These are phyloP conservation scores for Spathaspora boniae DNA, from an alignment of 805 yeast genomes.

Conservation along the genomic window DNA sequence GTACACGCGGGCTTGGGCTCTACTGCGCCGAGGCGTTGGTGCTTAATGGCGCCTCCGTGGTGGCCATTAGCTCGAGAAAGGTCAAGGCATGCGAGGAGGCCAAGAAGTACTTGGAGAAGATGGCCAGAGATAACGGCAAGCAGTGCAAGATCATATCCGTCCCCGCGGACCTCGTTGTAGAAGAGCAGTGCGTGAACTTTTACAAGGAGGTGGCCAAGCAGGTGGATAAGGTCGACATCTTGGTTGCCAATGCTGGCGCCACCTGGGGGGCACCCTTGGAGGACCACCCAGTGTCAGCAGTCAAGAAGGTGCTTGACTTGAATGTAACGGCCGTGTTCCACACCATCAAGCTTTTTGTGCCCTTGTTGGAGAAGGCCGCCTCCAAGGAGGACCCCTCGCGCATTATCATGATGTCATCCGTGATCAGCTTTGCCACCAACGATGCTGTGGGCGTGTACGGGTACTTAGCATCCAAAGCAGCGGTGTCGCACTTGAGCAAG, in stretches of 20 bases:
- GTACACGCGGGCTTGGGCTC: slow-evolving; percentile 72
- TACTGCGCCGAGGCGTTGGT: slow-evolving; percentile 64
- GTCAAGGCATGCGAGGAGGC: slow-evolving; percentile 60
- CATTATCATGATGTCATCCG: slow-evolving; percentile 62
- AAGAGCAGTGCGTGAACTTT: slow-evolving; percentile 46
- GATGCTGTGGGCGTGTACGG: slow-evolving; percentile 59
- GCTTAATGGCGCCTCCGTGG: slow-evolving; percentile 56
- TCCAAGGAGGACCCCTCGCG: slow-evolving; percentile 57
- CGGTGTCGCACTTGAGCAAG: slow-evolving; percentile 65
- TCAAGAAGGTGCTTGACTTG: slow-evolving; percentile 59
- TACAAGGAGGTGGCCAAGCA: slow-evolving; percentile 34
- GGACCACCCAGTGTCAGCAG: slow-evolving; percentile 56
- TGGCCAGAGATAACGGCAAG: slow-evolving; percentile 33
- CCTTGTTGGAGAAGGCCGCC: slow-evolving; percentile 53
- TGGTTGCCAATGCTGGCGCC: slow-evolving; percentile 78
- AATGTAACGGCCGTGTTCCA: slow-evolving; percentile 68
- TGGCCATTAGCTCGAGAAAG: slow-evolving; percentile 65
- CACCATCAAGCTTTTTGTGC: slow-evolving; percentile 60
- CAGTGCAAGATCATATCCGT: slow-evolving; percentile 36
- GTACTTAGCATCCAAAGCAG: slow-evolving; percentile 71
- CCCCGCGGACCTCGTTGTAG: slow-evolving; percentile 55
- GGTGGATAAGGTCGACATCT: slow-evolving; percentile 52
- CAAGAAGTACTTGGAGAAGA: slow-evolving; percentile 34
- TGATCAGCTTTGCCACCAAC: slow-evolving; percentile 48
- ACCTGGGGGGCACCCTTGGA: slow-evolving; percentile 69